phyloP scores from a whole-genome alignment of 1,139 yeast genomes.

The Taiozyma sp. region DNA sequence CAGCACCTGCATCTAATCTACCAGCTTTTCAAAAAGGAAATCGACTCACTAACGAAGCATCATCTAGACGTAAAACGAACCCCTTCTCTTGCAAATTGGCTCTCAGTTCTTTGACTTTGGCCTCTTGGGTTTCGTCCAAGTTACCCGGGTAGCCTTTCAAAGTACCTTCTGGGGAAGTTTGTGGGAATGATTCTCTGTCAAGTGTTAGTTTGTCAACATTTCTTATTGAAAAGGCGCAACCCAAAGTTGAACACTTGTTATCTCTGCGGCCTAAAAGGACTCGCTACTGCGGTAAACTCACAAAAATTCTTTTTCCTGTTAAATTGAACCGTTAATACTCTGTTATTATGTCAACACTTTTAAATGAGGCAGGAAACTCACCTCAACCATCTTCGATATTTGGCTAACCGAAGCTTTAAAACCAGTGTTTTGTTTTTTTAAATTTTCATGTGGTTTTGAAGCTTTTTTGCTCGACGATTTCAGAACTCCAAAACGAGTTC shows the following conservation, averaged over 20 bases:
- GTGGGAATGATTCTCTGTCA: slow-evolving; percentile 54
- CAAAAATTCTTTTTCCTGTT: slow-evolving; percentile 13
- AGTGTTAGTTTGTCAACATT: not conserved
- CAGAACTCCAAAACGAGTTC: not conserved
- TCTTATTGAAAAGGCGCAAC: not conserved
- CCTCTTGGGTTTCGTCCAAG: slow-evolving; percentile 64
- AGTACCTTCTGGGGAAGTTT: slow-evolving; percentile 55
- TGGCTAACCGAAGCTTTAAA: not conserved
- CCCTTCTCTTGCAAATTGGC: slow-evolving; percentile 58
- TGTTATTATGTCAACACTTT: not conserved
- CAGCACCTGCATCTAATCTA: not conserved
- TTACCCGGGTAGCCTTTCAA: slow-evolving; percentile 82
- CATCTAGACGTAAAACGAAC: slow-evolving; percentile 73
- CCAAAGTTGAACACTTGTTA: not conserved
- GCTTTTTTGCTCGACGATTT: not conserved
- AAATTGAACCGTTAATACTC: slow-evolving; percentile 3
- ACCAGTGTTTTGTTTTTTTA: not conserved
- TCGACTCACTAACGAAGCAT: slow-evolving; percentile 57
- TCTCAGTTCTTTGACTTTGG: slow-evolving; percentile 54
- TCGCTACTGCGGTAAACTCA: slow-evolving; percentile 1
- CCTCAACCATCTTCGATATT: slow-evolving; percentile 1
- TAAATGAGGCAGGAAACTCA: not conserved
- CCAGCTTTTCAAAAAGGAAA: not conserved
- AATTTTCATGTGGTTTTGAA: not conserved
- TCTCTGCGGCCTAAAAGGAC: not conserved